These are phyloP conservation scores for Ophiocordyceps camponoti-saundersi DNA, from an alignment of 2,329 filamentous ascomycete genomes.

Conservation along the genomic window DNA sequence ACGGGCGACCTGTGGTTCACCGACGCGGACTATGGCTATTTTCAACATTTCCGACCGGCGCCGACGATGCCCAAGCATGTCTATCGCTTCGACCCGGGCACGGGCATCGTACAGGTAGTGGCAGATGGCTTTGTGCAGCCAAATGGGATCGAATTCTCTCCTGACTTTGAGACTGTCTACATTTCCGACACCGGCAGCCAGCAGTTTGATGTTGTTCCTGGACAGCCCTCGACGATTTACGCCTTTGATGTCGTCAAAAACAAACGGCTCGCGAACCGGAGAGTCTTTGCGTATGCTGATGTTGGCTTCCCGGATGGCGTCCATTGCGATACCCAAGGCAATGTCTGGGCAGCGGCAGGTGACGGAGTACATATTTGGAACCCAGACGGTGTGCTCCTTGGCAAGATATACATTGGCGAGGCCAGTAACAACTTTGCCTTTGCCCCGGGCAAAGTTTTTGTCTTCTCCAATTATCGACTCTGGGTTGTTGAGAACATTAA, in stretches of 20 bases:
- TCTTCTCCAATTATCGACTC: slow-evolving; percentile 5
- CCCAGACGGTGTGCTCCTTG: slow-evolving; percentile 25
- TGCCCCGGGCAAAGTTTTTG: slow-evolving; percentile 5
- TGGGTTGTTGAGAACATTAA: slow-evolving; percentile 5
- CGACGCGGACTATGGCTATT: slow-evolving; percentile 40
- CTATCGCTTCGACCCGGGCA: slow-evolving; percentile 34
- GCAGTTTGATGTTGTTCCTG: background rate
- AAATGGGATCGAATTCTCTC: slow-evolving; percentile 41
- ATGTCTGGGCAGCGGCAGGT: slow-evolving; percentile 33
- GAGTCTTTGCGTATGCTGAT: slow-evolving; percentile 38
- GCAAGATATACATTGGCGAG: slow-evolving; percentile 28
- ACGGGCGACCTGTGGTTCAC: slow-evolving; percentile 49
- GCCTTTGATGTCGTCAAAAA: slow-evolving; percentile 2
- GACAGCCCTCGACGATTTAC: slow-evolving; percentile 3
- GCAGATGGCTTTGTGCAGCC: slow-evolving; percentile 39
- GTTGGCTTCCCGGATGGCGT: slow-evolving; percentile 43
- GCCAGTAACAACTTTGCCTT: slow-evolving; percentile 6
- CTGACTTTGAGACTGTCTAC: slow-evolving; percentile 32
- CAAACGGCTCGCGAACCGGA: slow-evolving; percentile 17
- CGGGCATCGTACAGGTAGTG: slow-evolving; percentile 33
- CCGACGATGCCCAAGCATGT: slow-evolving; percentile 40
- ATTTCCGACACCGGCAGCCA: slow-evolving; percentile 35
- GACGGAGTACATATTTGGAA: slow-evolving; percentile 34
- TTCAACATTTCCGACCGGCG: slow-evolving; percentile 37
- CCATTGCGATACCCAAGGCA: slow-evolving; percentile 34